Evolutionary conservation across 805 yeast species (phyloP), one percentile per base, ranked within the genome.

Genomic region (Zygotorulaspora sp.): DNA sequence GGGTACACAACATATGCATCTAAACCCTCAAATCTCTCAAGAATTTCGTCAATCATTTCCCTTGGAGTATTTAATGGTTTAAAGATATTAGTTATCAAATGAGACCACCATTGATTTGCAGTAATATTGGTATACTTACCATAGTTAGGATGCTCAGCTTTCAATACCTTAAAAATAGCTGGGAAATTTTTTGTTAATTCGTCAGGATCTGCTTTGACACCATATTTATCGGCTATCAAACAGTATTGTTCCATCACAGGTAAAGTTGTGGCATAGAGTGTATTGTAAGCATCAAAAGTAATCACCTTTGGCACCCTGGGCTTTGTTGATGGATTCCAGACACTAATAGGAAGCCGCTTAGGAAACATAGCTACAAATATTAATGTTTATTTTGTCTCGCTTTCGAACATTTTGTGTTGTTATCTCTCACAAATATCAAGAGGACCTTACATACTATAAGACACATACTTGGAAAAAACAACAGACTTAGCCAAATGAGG

Each of bases 231-330:
- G 0, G 77, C 77, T 4, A 78, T 68, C 2, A 62, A 55, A 29
- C 69, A 62, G 50, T 82, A 82, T 44, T 74, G 80, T n/a, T 63
- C 58, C 27, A 73, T 58, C 0, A 81, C 72, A 0, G 83, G 75
- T 19, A 61, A 60, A 13, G 63, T 66, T 2, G 88, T 83, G 0
- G 73, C 63, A 52, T 78, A 80, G 6, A 82, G 55, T 0, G 89
- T 82, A 29, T 76, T 78, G 59, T 78, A 82, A 0, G 80, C 83
- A 57, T 82, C 90, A 38, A 81, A 70, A 1, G 87, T 75, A 0
- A 82, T 58, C 3, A 79, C 53, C 26, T 62, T 63, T 5, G 80
- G 78, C 10, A 33, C 22, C n/a, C 32, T 30, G 8, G 43, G 41
- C 38, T 36, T 44, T 7, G 27, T n/a, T 9, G 30, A 30, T 8